These are phyloP conservation scores for Cicer yamashitae DNA, from an alignment of 306 rosid genomes.

Conservation along the genomic window DNA sequence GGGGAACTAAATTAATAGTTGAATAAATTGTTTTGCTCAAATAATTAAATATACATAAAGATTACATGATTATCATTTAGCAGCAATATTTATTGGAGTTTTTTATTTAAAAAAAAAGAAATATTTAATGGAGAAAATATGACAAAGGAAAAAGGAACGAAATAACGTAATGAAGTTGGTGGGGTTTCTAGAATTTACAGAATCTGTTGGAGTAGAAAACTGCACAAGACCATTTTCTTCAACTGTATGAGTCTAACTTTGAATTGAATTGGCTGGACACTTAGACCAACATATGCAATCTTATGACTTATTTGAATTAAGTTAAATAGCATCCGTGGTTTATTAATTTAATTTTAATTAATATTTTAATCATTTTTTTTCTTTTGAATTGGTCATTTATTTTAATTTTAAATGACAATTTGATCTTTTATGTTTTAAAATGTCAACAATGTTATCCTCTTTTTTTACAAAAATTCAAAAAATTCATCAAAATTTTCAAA, in stretches of 20 bases:
- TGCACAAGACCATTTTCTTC: background rate
- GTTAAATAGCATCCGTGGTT: no score
- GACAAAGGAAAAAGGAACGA: slow-evolving; percentile 47
- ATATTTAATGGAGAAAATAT: background rate
- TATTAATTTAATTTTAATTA: no score
- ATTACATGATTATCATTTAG: background rate
- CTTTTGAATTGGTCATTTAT: no score
- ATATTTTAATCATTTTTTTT: no score
- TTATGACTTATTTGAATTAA: slow-evolving; percentile 40
- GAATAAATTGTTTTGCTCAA: background rate
- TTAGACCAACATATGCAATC: slow-evolving; percentile 47
- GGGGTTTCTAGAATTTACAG: slow-evolving; percentile 44
- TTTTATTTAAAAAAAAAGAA: no score
- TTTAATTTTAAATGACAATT: no score
- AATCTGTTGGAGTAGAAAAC: slow-evolving; percentile 37
- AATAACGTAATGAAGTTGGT: slow-evolving; percentile 50
- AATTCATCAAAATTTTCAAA: no score
- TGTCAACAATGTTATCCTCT: no score
- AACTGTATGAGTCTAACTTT: slow-evolving; percentile 57
- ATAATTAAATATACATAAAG: background rate
- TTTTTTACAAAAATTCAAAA: no score
- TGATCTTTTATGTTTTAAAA: no score
- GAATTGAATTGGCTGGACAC: slow-evolving; percentile 41
- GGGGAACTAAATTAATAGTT: slow-evolving; percentile 23
- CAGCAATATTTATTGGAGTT: background rate